Evolutionary conservation across 2,329 filamentous ascomycete genomes (phyloP).

Genomic region (Pseudogymnoascus sp.): DNA sequence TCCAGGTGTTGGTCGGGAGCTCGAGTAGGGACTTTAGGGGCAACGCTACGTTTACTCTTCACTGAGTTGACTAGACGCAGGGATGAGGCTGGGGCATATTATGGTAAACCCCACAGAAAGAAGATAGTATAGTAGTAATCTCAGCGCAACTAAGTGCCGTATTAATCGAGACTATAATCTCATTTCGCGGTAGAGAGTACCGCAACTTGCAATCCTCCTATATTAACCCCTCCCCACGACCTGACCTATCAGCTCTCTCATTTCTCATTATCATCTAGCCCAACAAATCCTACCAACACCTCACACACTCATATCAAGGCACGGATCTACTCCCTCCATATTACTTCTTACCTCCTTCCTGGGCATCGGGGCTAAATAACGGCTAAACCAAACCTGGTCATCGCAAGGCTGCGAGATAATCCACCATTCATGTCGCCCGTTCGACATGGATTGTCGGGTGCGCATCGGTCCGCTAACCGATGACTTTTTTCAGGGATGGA

Average conservation of each 20-base stretch:
- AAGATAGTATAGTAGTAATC: neutral
- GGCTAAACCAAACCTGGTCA: neutral
- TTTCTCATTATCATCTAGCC: neutral
- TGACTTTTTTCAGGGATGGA: neutral
- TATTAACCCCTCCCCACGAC: neutral
- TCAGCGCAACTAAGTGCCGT: neutral
- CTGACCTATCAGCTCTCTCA: neutral
- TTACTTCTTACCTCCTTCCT: neutral
- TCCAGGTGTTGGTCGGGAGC: slow-evolving; percentile 52
- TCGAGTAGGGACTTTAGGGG: slow-evolving; percentile 47
- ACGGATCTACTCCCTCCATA: neutral
- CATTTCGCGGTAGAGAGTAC: neutral
- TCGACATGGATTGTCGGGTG: neutral
- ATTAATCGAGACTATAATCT: neutral
- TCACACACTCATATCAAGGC: neutral
- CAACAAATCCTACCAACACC: neutral
- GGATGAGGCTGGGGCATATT: neutral
- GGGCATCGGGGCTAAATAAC: neutral
- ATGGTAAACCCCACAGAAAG: neutral
- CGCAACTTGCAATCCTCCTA: neutral
- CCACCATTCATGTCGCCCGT: neutral
- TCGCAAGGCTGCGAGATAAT: neutral
- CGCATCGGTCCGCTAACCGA: neutral
- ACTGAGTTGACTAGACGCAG: neutral
- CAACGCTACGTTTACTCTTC: slow-evolving; percentile 48